These are phyloP conservation scores for Solanum ossicruentum DNA, from an alignment of 257 asterid species.

Conservation along the genomic window DNA sequence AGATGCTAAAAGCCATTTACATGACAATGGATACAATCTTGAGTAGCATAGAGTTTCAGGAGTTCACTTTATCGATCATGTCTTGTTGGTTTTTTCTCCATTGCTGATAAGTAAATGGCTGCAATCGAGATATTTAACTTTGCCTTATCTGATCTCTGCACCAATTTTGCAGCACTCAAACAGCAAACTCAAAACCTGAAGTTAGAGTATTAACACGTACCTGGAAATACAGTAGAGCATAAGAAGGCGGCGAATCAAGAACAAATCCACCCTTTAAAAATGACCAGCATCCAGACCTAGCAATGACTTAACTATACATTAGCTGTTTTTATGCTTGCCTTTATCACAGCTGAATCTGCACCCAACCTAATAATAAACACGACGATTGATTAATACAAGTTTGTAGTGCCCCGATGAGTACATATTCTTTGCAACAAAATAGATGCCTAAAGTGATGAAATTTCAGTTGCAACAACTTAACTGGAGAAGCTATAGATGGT, in stretches of 20 bases:
- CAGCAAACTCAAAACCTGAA: background rate
- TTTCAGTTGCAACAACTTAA: background rate
- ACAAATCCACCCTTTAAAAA: constrained; percentile 6
- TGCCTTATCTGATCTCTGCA: background rate
- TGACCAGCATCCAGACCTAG: background rate
- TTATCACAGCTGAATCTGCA: background rate
- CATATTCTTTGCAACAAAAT: too few species aligned
- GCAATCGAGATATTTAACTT: background rate
- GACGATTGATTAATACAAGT: background rate
- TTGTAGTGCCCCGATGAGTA: background rate
- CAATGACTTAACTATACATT: background rate
- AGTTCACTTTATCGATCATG: background rate
- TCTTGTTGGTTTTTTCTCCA: constrained; percentile 1
- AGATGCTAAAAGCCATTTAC: background rate
- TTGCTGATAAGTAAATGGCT: background rate
- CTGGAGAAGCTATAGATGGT: background rate
- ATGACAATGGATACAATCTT: background rate
- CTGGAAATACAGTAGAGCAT: background rate
- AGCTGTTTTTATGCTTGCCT: background rate
- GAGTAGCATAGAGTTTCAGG: background rate
- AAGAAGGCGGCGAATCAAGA: background rate
- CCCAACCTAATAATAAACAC: background rate
- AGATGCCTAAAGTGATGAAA: background rate
- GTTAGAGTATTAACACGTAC: background rate
- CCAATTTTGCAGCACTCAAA: background rate